Evolutionary conservation across 73 alveolate species (phyloP), one percentile per base, ranked within the genome.

Genomic region (Paramecium caudatum): DNA sequence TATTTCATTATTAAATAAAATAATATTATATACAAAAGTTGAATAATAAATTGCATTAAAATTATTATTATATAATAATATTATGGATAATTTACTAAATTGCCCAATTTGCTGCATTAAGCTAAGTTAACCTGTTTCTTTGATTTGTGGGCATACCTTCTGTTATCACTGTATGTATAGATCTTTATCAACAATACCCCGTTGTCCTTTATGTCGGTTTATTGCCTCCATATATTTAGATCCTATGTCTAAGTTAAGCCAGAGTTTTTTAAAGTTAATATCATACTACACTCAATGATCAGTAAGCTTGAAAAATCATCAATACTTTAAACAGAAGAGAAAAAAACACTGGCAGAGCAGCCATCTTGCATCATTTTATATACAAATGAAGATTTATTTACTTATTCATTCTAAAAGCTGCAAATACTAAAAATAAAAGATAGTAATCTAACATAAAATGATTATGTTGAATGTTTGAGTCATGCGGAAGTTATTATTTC

Each of bases 151-250:
- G 4, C 83, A 65, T 65, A 33, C 83, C 3, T 65, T 25, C 34
- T 65, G 55, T 65, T 65, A 25, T 65, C 33, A 36, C 17, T 65
- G 83, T 13, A 65, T 65, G 83, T 33, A 33, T 65, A 65, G n/a
- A n/a, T 33, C 61, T 32, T 65, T 65, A 65, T 65, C 48, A 13
- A 65, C 83, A 33, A 65, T 30, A 30, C 83, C 83, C 13, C 23
- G 50, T 1, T 65, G 83, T n/a, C 83, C 83, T 25, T 32, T 27
- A 27, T 62, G 83, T 43, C 27, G 83, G 83, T 65, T 13, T 32
- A 41, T 65, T 3, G 32, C 7, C 27, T 3, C 15, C 27, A 12
- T 65, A n/a, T 65, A 65, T 5, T 33, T 65, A 65, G 83, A 36
- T 65, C 50, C 34, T 65, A 33, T 43, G 34, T 65, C 5, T 65